Evolutionary conservation across 2,329 filamentous ascomycete genomes (phyloP).

Genomic region (Lanzia echinophila): DNA sequence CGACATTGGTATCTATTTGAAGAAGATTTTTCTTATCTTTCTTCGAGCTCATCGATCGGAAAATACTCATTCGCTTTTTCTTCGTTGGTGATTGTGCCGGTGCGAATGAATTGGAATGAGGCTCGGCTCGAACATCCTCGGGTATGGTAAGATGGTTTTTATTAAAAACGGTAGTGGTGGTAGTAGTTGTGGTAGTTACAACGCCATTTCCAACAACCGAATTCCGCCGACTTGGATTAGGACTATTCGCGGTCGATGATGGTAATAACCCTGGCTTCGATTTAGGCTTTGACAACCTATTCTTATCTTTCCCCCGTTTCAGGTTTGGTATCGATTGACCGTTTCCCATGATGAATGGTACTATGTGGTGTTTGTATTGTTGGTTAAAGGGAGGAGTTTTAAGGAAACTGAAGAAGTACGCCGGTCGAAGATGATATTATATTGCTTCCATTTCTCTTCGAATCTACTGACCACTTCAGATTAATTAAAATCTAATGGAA

Average conservation of each 20-base stretch:
- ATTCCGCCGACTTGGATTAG: conserved; percentile 19
- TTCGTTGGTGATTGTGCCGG: conserved; percentile 3
- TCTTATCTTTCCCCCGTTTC: conserved; percentile 20
- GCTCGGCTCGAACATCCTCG: background rate
- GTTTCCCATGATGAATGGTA: conserved; percentile 25
- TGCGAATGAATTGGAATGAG: background rate
- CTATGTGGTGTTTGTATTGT: background rate
- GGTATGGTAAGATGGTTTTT: background rate
- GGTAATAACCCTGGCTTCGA: conserved; percentile 23
- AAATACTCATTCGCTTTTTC: conserved; percentile 12
- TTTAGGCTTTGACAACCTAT: conserved; percentile 29
- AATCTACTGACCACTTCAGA: background rate
- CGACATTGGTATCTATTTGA: background rate
- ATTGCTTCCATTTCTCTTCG: conserved; percentile 9
- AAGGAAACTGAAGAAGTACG: background rate
- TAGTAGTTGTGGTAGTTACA: background rate
- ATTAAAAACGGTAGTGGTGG: background rate
- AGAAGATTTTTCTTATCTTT: background rate
- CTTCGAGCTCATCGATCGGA: conserved; percentile 2
- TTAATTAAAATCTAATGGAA: background rate
- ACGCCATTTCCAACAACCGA: conserved; percentile 15
- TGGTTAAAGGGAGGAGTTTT: background rate
- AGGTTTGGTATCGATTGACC: conserved; percentile 21
- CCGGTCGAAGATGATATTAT: conserved; percentile 4
- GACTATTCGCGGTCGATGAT: conserved; percentile 12